Percentiles rank a stretch among this genome's conserved stretches.
These are phyloP conservation scores for Macrolepiota fuliginosa DNA, from an alignment of 768 basidiomycete species.

Conservation along the genomic window DNA sequence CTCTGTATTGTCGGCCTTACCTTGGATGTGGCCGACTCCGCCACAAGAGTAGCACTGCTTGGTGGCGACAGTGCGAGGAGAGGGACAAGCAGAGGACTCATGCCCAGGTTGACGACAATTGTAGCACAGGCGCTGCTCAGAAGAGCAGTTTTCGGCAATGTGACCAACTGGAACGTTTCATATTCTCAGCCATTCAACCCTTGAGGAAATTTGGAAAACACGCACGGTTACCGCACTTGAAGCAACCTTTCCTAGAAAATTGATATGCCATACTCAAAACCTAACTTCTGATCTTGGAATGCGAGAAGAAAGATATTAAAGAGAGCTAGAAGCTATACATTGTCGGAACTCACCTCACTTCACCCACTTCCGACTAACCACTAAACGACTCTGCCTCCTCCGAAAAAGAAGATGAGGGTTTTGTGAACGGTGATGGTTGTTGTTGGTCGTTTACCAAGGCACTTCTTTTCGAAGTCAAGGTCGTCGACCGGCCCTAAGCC, in stretches of 20 bases:
- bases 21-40: conserved; percentile 86
- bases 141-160: conserved; percentile 89
- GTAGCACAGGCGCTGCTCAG: conserved; percentile 88
- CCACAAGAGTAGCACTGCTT: conserved; percentile 95
- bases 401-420: conserved; percentile 53
- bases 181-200: conserved; percentile 9
- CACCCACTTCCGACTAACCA: conserved; percentile 74
- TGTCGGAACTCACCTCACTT: conserved; percentile 48
- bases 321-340: not conserved
- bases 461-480: conserved; percentile 5
- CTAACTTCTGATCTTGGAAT: conserved; percentile 24
- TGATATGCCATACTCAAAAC: conserved; percentile 69
- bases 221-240: conserved; percentile 92
- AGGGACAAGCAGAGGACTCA: conserved; percentile 85
- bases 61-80: conserved; percentile 75
- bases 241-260: conserved; percentile 85
- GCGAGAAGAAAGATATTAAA: conserved; percentile 8
- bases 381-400: conserved; percentile 67
- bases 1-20: conserved; percentile 20
- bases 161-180: conserved; percentile 66
- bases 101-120: conserved; percentile 96
- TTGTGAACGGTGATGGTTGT: conserved; percentile 35
- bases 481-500: conserved; percentile 13
- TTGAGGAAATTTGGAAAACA: conserved; percentile 20
- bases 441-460: conserved; percentile 13